Evolutionary conservation across 176 grass and related monocot genomes (phyloP).

Genomic region (Aegilops longissima): DNA sequence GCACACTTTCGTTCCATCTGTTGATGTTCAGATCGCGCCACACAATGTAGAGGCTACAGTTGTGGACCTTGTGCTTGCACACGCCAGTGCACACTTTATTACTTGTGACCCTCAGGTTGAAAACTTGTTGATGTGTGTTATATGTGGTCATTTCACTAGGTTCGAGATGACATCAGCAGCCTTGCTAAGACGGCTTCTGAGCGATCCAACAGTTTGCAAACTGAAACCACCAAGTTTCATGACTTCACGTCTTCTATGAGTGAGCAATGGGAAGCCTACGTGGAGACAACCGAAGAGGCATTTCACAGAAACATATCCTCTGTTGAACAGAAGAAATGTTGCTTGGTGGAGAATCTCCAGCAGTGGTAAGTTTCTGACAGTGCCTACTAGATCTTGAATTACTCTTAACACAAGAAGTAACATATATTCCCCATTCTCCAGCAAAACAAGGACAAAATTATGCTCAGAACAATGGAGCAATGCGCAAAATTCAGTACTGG

Average conservation of each 20-base stretch:
- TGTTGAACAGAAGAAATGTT: constrained; percentile 49
- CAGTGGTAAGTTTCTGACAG: constrained; percentile 44
- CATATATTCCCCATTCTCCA: constrained; percentile 33
- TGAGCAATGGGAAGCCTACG: constrained; percentile 65
- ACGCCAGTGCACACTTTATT: not conserved
- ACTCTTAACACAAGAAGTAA: not conserved
- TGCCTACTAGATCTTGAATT: constrained; percentile 1
- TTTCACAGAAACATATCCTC: constrained; percentile 50
- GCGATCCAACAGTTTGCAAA: constrained; percentile 46
- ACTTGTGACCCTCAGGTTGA: not conserved
- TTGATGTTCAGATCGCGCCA: not conserved
- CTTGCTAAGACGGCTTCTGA: constrained; percentile 43
- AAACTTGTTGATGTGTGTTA: constrained; percentile 9
- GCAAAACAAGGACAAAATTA: constrained; percentile 41
- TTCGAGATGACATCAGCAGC: constrained; percentile 56
- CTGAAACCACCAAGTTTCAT: constrained; percentile 52
- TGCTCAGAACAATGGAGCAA: constrained; percentile 62
- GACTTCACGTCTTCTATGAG: constrained; percentile 58
- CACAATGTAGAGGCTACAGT: not conserved
- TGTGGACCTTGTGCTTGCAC: not conserved
- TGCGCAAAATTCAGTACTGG: constrained; percentile 55
- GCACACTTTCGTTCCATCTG: not conserved
- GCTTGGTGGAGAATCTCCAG: constrained; percentile 40
- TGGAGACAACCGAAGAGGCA: constrained; percentile 52
- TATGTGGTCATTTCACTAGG: constrained; percentile 38